Evolutionary conservation across 768 basidiomycete species (phyloP), one percentile per base, ranked within the genome.

Genomic region (Hygrophoropsis aurantiaca): DNA sequence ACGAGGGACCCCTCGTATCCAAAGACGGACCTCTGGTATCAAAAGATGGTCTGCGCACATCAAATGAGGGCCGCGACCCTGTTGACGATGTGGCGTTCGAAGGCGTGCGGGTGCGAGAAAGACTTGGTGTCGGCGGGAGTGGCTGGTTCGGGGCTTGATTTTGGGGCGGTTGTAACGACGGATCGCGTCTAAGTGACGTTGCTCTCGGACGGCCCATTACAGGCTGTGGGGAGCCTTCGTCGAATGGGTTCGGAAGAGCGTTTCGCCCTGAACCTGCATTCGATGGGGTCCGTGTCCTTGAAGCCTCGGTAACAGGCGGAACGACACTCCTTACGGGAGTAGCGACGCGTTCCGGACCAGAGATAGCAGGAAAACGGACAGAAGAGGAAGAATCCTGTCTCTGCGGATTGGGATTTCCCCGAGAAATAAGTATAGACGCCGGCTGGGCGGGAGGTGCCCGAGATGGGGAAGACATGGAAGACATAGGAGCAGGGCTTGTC

Each of bases 241-340:
- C 26, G 24, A 50, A 53, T 24, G 42, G 50, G 3, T 45, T 39
- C 10, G 59, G 42, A n/a, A 58, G 47, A 34, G 41, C 11, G 21
- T 44, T 21, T 19, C 42, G 11, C 13, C 44, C 51, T n/a, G 52
- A 39, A 18, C 32, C 25, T 3, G 53, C 44, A 6, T 55, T 65
- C 1, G 62, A 56, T 21, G 58, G 48, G 3, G 63, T 50, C 53
- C 52, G 56, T 23, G 38, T 32, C 19, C 63, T 53, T 33, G n/a
- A n/a, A n/a, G n/a, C n/a, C n/a, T 50, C 53, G 16, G 58, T 4
- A 25, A 52, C 40, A 2, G 49, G 46, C 0, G 58, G 63, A 36
- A 51, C 24, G 15, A 25, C 23, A 33, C 53, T 55, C 9, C 55
- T 59, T 10, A 35, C 33, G 7, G 62, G 52, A 21, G 52, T 44